Conservation (phyloP, 73 alveolate genomes). For the Paramecium pentaurelia region DNA sequence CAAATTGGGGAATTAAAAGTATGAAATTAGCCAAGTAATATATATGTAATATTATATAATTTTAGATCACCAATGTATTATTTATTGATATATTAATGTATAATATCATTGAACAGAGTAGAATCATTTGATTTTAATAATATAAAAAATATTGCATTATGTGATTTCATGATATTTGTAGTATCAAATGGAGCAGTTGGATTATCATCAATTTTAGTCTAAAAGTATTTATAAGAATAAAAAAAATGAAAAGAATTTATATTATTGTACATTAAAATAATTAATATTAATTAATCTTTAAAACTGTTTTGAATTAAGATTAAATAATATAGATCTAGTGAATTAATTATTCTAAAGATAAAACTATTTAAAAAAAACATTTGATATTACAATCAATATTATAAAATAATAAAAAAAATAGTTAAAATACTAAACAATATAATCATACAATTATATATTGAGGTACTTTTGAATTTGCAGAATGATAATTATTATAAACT, state of each 20-base stretch:
- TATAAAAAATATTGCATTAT: neutral
- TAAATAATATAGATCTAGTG: neutral
- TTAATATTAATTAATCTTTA: neutral
- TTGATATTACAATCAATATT: neutral
- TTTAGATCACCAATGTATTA: slow-evolving; percentile 12
- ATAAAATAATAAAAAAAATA: neutral
- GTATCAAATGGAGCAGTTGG: slow-evolving; percentile 22
- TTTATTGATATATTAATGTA: neutral
- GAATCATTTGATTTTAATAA: neutral
- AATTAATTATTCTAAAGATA: neutral
- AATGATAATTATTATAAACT: neutral
- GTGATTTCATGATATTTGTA: neutral
- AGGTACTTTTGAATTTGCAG: neutral
- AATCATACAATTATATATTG: neutral
- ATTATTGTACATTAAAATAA: neutral
- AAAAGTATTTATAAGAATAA: slow-evolving; percentile 3
- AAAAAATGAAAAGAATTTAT: neutral
- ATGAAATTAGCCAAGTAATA: neutral
- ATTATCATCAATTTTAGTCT: neutral
- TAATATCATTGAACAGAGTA: neutral
- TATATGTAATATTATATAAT: neutral
- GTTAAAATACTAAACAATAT: neutral
- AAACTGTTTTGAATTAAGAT: neutral
- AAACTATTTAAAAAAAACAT: too few species aligned
- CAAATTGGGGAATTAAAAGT: neutral